Percentiles rank a stretch among this genome's conserved stretches.
phyloP scores from a whole-genome alignment of 1,284 basidiomycete species.

The Cryptococcus floricola region DNA sequence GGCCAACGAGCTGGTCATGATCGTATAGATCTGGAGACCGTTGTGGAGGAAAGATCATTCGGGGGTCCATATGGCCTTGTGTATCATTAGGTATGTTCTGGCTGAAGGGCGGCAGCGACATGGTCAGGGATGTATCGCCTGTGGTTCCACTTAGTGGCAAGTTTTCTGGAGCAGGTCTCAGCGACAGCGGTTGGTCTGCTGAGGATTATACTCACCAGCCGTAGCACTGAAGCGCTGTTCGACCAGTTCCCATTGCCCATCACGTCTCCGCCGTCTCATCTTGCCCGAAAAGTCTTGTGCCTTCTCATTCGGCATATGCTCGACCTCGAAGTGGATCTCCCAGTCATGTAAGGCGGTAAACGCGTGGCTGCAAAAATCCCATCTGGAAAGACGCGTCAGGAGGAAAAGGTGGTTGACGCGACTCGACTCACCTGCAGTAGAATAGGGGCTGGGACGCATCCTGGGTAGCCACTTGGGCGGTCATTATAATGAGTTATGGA shows the following conservation, averaged over 20 bases:
- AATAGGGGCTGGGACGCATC: not conserved
- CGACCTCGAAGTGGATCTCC: slow-evolving; percentile 13
- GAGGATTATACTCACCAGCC: slow-evolving; percentile 1
- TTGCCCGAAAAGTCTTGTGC: slow-evolving; percentile 7
- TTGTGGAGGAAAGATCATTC: not conserved
- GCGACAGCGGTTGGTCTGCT: not conserved
- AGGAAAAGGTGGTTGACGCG: not conserved
- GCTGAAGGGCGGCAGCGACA: no score
- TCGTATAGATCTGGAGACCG: not conserved
- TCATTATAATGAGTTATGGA: not conserved
- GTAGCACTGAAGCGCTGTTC: not conserved
- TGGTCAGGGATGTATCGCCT: not conserved
- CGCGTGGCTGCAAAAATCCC: slow-evolving; percentile 12
- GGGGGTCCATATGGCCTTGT: not conserved
- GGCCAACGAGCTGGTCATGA: no score
- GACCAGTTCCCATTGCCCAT: slow-evolving; percentile 10
- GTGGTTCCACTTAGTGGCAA: slow-evolving; percentile 5
- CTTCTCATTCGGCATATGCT: slow-evolving; percentile 10
- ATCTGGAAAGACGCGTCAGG: slow-evolving; percentile 2
- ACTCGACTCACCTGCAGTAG: not conserved
- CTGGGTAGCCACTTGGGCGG: not conserved
- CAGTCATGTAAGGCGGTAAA: slow-evolving; percentile 10
- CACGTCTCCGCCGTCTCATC: not conserved
- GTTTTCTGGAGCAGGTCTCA: slow-evolving; percentile 1
- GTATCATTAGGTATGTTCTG: no score